Base-by-base conservation (phyloP, 2,329 filamentous ascomycete species). In the Pleomassaria siparia region DNA sequence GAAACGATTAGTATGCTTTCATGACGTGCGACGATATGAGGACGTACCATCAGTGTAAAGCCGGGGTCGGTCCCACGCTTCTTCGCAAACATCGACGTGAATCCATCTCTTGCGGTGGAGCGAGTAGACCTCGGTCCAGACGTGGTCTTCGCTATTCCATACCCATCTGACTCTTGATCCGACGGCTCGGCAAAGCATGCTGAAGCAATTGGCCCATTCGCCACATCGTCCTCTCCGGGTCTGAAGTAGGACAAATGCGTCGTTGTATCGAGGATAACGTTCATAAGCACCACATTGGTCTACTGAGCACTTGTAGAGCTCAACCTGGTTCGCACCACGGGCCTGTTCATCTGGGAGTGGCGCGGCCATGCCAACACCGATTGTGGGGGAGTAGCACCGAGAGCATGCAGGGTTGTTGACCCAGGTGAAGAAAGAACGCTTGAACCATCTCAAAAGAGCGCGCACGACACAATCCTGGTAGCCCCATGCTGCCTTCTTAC, bases 141-240 rank as follows among this genome's bases (percentile, higher is more conserved):
- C 89, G 65, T 96, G 89, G 69, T 97, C 94, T 72, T 97, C 94
- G 24, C 88, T 87, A 60, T 97, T 97, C 94, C 94, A 99, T 10
- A 99, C 88, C 94, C 94, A 99, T 63, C 94, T 84, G 20, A 96
- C 91, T 51, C 92, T 83, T 50, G 88, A 89, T 41, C 92, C 92
- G 12, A 97, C 84, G 4, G 94, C 94, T 50, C 92, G 84, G 77
- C 92, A 97, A 43, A 99, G 81, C 94, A 97, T 97, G 74, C 87
- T 92, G 75, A 99, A 99, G 79, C 91, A 96, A 74, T 96, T 97
- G 57, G 90, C 91, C 91, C 94, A 97, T 75, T 99, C 94, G 52
- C 94, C 94, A 51, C 87, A 87, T 58, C 94, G 86, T 28, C 94
- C 94, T 58, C 88, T 82, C 58, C 89, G 80, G 22, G 90, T 95